A percentile compares a stretch with the other conserved stretches of the same genome.
phyloP scores from a whole-genome alignment of 164 flowering plant species.

The Cinnamomum micranthum region DNA sequence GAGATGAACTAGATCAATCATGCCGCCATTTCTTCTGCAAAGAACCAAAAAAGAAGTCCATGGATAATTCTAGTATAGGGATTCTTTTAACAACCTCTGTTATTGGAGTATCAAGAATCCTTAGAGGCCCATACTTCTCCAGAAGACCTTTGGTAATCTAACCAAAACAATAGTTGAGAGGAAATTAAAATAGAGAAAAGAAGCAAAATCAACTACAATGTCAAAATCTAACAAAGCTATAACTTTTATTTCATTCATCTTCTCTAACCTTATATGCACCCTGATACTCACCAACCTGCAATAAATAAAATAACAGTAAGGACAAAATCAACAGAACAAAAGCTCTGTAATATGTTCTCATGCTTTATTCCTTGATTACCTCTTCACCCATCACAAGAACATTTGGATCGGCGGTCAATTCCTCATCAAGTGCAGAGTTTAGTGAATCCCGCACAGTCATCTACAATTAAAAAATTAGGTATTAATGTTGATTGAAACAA shows the following conservation, averaged over 20 bases:
- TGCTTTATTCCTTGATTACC: slow-evolving; percentile 12
- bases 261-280: slow-evolving; percentile 96
- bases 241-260: slow-evolving; percentile 1
- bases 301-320: not conserved
- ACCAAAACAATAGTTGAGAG: not conserved
- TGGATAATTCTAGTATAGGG: not conserved
- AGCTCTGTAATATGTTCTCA: not conserved
- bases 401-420: slow-evolving; percentile 62
- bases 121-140: slow-evolving; percentile 92
- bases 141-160: slow-evolving; percentile 88
- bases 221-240: not conserved
- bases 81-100: slow-evolving; percentile 62
- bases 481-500: not conserved
- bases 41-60: not conserved
- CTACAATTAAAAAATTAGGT: slow-evolving; percentile 20
- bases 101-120: slow-evolving; percentile 94
- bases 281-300: slow-evolving; percentile 96
- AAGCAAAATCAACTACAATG: not conserved
- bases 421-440: slow-evolving; percentile 66
- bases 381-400: slow-evolving; percentile 74
- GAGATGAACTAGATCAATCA: not conserved
- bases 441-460: slow-evolving; percentile 62
- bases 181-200: not conserved
- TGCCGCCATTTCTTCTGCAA: not conserved
- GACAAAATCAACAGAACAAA: not conserved